Base-by-base conservation (phyloP, 2,329 filamentous ascomycete genomes). In the Fusarium proliferatum region DNA sequence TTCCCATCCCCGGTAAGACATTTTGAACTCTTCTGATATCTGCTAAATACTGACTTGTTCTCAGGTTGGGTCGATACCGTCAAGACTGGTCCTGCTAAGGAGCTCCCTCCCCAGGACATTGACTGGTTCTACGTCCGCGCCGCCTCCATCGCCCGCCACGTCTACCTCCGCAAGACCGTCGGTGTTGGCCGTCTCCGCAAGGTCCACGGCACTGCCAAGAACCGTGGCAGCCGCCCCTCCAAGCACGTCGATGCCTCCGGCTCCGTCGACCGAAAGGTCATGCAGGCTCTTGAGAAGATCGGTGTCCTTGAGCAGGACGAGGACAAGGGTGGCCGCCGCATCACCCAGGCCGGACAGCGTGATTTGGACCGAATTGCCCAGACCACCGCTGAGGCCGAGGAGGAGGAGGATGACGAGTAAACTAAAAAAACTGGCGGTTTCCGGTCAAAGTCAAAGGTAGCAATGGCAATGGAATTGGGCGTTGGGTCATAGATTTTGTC, bases 151-250 rank as follows among this genome's bases (percentile, higher is more conserved):
- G 96, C 96, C 83, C 95, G 95, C 84, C 96, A 98, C 90, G 92
- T 99, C 90, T 99, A 99, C 91, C 90, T 99, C 86, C 94, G 96
- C 89, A 99, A 99, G 91, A 98, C 95, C 76, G 95, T 99, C 84
- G 96, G 96, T 90, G 94, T 99, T 80, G 96, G 96, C 87, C 95
- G 96, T 84, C 92, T 99, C 81, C 93, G 96, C 86, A 97, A 97
- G 90, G 93, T 93, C 78, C 96, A 99, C 91, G 96, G 95, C 82
- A 93, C 91, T 80, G 93, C 93, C 89, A 98, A 97, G 92, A 99
- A 98, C 93, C 95, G 96, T 81, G 96, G 96, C 81, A 91, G 91
- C 80, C 91, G 93, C 80, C 96, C 96, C 84, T 94, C 92, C 77
- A 92, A 97, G 88, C 96, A 99, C 91, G 94, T 97, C 82, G 93